Evolutionary conservation across 441 rosid genomes (phyloP).

Genomic region (Iberis amara): DNA sequence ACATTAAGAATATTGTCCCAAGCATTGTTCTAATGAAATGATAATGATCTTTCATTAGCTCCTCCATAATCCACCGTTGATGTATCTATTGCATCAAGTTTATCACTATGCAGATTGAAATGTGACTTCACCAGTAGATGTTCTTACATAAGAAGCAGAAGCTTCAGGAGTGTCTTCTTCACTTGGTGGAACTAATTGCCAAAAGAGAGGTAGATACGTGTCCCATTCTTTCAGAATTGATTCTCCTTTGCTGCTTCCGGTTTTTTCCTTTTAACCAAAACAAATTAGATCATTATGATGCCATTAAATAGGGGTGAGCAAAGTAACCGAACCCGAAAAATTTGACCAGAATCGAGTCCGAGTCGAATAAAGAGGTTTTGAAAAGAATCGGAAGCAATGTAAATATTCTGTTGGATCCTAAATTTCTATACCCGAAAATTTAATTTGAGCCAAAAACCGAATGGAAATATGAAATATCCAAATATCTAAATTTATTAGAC

Average conservation of each 20-base stretch:
- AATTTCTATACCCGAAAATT: too few species aligned
- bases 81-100: not conserved
- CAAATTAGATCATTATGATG: not conserved
- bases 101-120: slow-evolving; percentile 62
- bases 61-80: slow-evolving; percentile 21
- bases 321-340: too few species aligned
- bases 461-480: too few species aligned
- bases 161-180: slow-evolving; percentile 99
- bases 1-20: slow-evolving; percentile 25
- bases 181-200: slow-evolving; percentile 99
- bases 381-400: too few species aligned
- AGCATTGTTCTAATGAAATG: slow-evolving; percentile 23
- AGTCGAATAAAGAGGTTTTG: too few species aligned
- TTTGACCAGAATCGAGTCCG: too few species aligned
- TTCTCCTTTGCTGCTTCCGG: slow-evolving; percentile 78
- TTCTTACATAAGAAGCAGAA: slow-evolving; percentile 61
- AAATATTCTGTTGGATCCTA: too few species aligned
- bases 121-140: slow-evolving; percentile 61
- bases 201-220: slow-evolving; percentile 63
- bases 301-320: too few species aligned
- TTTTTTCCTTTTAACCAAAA: slow-evolving; percentile 62
- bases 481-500: too few species aligned
- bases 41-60: not conserved
- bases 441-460: too few species aligned
- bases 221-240: slow-evolving; percentile 83